A percentile compares a stretch with the other conserved stretches of the same genome.
These are phyloP conservation scores for Diplodia corticola DNA, from an alignment of 2,329 filamentous ascomycete genomes.

Conservation along the genomic window DNA sequence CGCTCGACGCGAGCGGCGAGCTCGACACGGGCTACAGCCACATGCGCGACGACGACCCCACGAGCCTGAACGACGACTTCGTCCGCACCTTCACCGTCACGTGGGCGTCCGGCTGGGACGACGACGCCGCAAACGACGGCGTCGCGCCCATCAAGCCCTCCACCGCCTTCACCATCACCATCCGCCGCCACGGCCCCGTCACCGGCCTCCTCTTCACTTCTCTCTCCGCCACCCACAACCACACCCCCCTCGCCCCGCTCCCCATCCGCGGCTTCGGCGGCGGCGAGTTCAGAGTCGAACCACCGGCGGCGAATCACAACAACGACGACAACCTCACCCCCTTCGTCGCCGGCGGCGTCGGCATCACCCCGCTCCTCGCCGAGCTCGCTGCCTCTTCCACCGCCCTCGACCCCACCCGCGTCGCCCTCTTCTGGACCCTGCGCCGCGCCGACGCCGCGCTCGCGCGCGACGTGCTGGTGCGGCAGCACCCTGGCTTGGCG, in stretches of 20 bases:
- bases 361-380: conserved; percentile 78
- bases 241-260: conserved; percentile 52
- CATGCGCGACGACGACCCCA: conserved; percentile 80
- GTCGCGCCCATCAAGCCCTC: neutral
- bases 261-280: conserved; percentile 74
- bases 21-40: conserved; percentile 75
- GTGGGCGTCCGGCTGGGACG: conserved; percentile 48
- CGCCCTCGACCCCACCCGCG: conserved; percentile 43
- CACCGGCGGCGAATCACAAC: neutral
- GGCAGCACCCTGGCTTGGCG: conserved; percentile 55
- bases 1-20: conserved; percentile 69
- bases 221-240: no score
- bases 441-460: conserved; percentile 62
- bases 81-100: conserved; percentile 82
- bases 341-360: conserved; percentile 78
- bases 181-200: conserved; percentile 62
- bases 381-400: conserved; percentile 52
- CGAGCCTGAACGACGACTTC: conserved; percentile 80
- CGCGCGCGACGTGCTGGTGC: conserved; percentile 59
- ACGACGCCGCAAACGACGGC: neutral
- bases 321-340: conserved; percentile 33
- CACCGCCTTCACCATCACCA: conserved; percentile 66
- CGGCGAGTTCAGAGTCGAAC: conserved; percentile 54
- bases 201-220: conserved; percentile 63
- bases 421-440: conserved; percentile 70